These are phyloP conservation scores for Allomyces javanicus DNA, from an alignment of 192 early-diverging fungal species.

Conservation along the genomic window DNA sequence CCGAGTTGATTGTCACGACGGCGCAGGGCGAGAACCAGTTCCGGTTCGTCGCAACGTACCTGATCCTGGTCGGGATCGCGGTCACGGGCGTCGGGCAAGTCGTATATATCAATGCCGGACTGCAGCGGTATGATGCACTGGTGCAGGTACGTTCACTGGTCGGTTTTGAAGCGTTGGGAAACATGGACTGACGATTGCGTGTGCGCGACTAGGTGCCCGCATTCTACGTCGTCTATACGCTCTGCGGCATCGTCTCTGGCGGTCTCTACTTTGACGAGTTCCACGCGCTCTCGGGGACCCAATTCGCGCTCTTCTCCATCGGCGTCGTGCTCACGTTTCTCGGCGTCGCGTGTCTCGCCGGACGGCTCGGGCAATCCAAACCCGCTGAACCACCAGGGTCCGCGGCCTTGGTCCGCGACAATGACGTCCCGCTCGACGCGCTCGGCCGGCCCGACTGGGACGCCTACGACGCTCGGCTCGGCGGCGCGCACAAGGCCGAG, in stretches of 20 bases:
- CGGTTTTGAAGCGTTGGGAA: too few relatives aligned
- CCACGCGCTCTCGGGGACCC: not conserved
- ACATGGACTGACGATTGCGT: too few relatives aligned
- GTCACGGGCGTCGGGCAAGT: slow-evolving; percentile 56
- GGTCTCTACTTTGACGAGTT: not conserved
- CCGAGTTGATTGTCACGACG: slow-evolving; percentile 46
- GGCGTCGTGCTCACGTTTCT: not conserved
- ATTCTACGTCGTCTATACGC: not conserved
- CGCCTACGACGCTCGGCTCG: too few relatives aligned
- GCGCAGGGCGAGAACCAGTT: slow-evolving; percentile 58
- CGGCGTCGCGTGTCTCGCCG: not conserved
- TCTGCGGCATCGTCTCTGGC: not conserved
- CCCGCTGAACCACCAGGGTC: too few relatives aligned
- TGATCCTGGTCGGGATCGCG: slow-evolving; percentile 48
- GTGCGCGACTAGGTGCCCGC: slow-evolving; percentile 10
- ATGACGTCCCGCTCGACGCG: too few relatives aligned
- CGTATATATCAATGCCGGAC: slow-evolving; percentile 69
- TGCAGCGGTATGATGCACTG: slow-evolving; percentile 58
- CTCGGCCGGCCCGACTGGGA: too few relatives aligned
- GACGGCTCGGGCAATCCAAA: not conserved
- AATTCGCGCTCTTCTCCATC: not conserved
- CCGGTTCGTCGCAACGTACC: slow-evolving; percentile 35
- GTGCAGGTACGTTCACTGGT: slow-evolving; percentile 34
- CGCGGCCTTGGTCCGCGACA: too few relatives aligned
- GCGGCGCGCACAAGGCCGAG: too few relatives aligned